Percentiles rank a stretch among this genome's conserved stretches.
Evolutionary conservation across 768 basidiomycete genomes (phyloP).

Genomic region (Auricularia sp.): DNA sequence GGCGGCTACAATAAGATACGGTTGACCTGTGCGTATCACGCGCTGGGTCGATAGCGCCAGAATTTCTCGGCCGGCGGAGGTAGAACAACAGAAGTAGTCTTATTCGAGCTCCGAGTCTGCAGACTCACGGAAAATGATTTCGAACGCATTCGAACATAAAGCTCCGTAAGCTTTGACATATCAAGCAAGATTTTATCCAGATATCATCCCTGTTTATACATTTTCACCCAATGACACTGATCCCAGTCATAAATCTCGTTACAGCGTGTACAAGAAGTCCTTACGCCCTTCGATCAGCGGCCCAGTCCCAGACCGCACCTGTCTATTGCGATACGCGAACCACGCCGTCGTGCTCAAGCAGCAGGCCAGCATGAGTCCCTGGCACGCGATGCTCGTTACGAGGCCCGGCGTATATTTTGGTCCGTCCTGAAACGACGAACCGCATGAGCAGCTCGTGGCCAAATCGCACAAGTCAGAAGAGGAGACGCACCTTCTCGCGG

Average conservation of each 20-base stretch:
- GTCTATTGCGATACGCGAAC: conserved; percentile 10
- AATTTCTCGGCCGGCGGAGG: no score
- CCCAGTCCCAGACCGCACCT: conserved; percentile 8
- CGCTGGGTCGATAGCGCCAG: no score
- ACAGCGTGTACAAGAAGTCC: conserved; percentile 15
- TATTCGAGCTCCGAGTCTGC: no score
- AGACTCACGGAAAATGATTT: no score
- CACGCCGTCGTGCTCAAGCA: conserved; percentile 6
- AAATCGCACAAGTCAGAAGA: neutral
- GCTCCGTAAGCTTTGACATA: no score
- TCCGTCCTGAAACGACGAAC: conserved; percentile 4
- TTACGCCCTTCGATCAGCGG: conserved; percentile 10
- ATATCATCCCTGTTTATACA: no score
- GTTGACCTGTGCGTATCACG: no score
- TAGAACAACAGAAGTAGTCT: no score
- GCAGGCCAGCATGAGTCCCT: conserved; percentile 8
- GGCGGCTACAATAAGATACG: no score
- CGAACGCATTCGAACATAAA: no score
- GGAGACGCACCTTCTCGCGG: conserved; percentile 4
- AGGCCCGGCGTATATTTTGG: conserved; percentile 12
- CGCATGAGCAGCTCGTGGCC: neutral
- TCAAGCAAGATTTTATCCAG: no score
- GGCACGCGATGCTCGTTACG: conserved; percentile 10
- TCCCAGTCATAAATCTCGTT: neutral
- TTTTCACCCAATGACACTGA: no score